These are phyloP conservation scores for Lasiosphaeria miniovina DNA, from an alignment of 495 filamentous ascomycete species.

Conservation along the genomic window DNA sequence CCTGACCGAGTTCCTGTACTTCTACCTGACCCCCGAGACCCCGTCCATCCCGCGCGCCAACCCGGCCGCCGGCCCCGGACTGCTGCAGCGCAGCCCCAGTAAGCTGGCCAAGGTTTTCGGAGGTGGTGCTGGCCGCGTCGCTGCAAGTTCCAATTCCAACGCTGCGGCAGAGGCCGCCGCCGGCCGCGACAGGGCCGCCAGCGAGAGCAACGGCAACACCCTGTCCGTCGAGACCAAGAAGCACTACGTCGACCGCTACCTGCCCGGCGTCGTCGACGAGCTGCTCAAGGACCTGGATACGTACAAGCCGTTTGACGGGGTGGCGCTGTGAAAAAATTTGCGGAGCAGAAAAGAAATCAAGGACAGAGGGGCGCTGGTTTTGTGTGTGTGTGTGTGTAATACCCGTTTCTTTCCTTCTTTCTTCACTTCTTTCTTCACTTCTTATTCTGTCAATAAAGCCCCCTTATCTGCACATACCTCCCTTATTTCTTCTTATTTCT, in stretches of 20 bases:
- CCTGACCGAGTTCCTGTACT: slow-evolving; percentile 92
- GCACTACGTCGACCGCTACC: slow-evolving; percentile 69
- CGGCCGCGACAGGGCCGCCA: slow-evolving; percentile 35
- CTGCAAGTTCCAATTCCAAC: too few relatives aligned
- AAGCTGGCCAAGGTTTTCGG: slow-evolving; percentile 58
- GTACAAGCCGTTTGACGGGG: slow-evolving; percentile 65
- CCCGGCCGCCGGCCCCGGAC: slow-evolving; percentile 34
- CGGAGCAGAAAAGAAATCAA: slow-evolving; percentile 3
- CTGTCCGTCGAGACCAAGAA: slow-evolving; percentile 86
- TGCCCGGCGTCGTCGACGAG: slow-evolving; percentile 82
- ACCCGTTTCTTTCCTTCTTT: background rate
- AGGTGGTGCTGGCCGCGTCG: slow-evolving; percentile 21
- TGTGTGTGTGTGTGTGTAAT: background rate
- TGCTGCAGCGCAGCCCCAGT: slow-evolving; percentile 67
- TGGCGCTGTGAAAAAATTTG: slow-evolving; percentile 30
- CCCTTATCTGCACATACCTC: background rate
- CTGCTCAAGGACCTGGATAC: slow-evolving; percentile 86
- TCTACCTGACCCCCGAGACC: slow-evolving; percentile 94
- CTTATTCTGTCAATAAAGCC: background rate
- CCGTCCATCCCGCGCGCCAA: slow-evolving; percentile 52
- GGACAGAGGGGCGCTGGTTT: background rate
- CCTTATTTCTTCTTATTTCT: background rate
- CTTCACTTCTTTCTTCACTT: background rate
- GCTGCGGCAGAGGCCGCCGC: slow-evolving; percentile 35
- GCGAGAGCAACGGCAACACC: slow-evolving; percentile 44